phyloP scores from a whole-genome alignment of 139 green algal species.

The Pleodorina starrii region DNA sequence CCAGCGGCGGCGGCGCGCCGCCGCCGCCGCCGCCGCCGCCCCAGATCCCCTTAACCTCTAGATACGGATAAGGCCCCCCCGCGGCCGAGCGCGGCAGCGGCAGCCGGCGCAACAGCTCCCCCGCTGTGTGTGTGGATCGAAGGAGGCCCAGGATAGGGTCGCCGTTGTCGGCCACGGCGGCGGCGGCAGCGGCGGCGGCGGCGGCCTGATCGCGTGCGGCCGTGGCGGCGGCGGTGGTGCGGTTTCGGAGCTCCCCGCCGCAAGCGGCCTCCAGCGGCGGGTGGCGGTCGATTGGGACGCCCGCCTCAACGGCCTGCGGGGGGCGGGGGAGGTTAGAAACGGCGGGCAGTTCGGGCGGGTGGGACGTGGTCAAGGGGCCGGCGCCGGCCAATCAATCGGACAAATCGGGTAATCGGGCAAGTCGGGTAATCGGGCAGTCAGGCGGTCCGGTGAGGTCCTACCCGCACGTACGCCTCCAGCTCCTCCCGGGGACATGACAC shows the following conservation, averaged over 20 bases:
- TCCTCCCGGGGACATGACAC: background rate
- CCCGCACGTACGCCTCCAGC: background rate
- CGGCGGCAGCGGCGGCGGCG: background rate
- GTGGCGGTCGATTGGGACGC: slow-evolving; percentile 42
- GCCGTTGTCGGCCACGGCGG: background rate
- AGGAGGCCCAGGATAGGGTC: background rate
- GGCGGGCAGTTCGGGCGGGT: background rate
- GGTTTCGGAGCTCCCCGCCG: background rate
- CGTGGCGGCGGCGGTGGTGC: background rate
- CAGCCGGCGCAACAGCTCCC: background rate
- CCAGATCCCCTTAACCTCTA: background rate
- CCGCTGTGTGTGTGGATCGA: background rate
- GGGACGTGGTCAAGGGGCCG: background rate
- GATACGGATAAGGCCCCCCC: slow-evolving; percentile 12
- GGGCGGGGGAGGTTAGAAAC: background rate
- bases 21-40: background rate
- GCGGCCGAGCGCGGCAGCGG: slow-evolving; percentile 9
- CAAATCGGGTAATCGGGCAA: background rate
- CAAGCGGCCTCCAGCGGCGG: slow-evolving; percentile 34
- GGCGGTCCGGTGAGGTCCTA: background rate
- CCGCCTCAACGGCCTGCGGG: slow-evolving; percentile 28
- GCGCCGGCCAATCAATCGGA: background rate
- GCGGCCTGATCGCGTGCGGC: background rate
- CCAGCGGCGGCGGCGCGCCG: slow-evolving; percentile 1
- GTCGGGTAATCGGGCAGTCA: background rate